Evolutionary conservation across 225 moss, liverwort and hornwort species (phyloP).

Genomic region (Neckera pumila): DNA sequence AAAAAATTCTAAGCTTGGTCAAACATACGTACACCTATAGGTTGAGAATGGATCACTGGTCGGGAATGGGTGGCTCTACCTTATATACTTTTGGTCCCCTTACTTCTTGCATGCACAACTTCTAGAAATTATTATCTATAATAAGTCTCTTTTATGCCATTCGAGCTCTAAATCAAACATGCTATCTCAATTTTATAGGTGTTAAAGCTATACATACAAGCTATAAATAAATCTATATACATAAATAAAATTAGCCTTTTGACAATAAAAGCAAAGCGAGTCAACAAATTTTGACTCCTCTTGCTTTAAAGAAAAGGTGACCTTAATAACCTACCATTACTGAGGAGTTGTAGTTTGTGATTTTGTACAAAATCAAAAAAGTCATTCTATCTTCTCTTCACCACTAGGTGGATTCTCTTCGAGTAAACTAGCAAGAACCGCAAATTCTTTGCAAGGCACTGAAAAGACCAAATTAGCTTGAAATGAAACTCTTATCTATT

Average conservation of each 20-base stretch:
- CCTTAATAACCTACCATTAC: not conserved
- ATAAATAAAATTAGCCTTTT: not conserved
- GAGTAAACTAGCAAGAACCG: fast-evolving
- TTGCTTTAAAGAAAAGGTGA: not conserved
- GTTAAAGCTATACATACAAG: not conserved
- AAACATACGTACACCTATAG: too few species aligned
- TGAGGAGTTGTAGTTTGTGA: not conserved
- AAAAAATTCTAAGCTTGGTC: too few species aligned
- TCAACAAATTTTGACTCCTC: not conserved
- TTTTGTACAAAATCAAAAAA: not conserved
- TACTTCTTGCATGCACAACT: fast-evolving
- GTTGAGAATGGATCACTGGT: too few species aligned
- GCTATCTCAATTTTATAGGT: not conserved
- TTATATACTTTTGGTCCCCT: too few species aligned
- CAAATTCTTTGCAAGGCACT: fast-evolving
- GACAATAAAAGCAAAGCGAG: not conserved
- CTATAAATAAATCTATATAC: not conserved
- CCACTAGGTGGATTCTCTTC: fast-evolving
- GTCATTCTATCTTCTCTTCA: not conserved
- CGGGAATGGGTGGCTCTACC: too few species aligned
- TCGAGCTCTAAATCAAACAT: not conserved
- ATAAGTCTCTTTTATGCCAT: not conserved
- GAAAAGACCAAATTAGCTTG: not conserved
- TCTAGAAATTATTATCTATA: not conserved
- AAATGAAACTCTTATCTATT: not conserved